Evolutionary conservation across 169 alveolate genomes (phyloP).

Genomic region (Plasmodium sp.): DNA sequence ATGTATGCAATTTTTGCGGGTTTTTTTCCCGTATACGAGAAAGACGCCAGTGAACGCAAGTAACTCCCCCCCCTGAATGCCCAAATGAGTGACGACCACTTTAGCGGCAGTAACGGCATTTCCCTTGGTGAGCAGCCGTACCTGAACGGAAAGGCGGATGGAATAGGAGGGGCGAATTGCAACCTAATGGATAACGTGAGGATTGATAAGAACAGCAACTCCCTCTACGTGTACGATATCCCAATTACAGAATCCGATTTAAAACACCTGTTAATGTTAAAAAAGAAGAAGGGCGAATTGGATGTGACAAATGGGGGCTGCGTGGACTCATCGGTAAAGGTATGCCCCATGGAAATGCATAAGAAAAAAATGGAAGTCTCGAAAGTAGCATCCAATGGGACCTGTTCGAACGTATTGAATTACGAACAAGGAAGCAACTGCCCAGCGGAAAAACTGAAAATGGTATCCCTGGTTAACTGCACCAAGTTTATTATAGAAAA

Average conservation of each 20-base stretch:
- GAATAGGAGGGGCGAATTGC: neutral
- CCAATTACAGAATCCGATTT: constrained; percentile 40
- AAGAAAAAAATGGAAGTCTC: neutral
- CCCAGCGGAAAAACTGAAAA: constrained; percentile 25
- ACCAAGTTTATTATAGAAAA: constrained; percentile 38
- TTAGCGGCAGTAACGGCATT: neutral
- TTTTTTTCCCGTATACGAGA: neutral
- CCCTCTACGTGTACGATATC: constrained; percentile 17
- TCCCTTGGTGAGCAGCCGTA: neutral
- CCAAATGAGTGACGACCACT: neutral
- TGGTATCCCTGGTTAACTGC: constrained; percentile 20
- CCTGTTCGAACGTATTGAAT: neutral
- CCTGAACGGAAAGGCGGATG: neutral
- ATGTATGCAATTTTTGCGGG: neutral
- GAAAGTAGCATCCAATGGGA: neutral
- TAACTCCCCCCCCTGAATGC: neutral
- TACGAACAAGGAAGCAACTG: neutral
- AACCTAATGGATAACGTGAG: constrained; percentile 21
- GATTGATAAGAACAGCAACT: constrained; percentile 22
- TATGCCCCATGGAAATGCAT: neutral
- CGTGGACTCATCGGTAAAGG: neutral
- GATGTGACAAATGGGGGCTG: neutral
- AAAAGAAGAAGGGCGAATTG: neutral
- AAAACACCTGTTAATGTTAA: constrained; percentile 10
- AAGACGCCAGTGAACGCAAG: neutral